phyloP scores from a whole-genome alignment of 2,329 filamentous ascomycete genomes.

The Diaporthe aspalathi region DNA sequence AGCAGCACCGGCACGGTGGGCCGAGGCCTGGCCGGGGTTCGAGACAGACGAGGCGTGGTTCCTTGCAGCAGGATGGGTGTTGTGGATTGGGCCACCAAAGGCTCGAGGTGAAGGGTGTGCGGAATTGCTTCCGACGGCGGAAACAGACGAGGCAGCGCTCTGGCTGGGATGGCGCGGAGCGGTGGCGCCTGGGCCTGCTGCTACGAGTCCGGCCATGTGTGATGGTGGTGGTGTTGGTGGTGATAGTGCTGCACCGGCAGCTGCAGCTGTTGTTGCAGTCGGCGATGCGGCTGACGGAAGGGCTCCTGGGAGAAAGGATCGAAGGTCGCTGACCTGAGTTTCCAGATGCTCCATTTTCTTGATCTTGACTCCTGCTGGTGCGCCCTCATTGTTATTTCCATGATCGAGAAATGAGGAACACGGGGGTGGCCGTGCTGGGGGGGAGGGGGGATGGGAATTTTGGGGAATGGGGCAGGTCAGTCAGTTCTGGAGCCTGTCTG shows the following conservation, averaged over 20 bases:
- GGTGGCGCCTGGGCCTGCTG: conserved; percentile 30
- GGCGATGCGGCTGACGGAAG: conserved; percentile 41
- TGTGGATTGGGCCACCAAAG: conserved; percentile 42
- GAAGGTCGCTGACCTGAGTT: conserved; percentile 65
- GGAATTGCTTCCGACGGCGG: conserved; percentile 63
- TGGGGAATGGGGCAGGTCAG: neutral
- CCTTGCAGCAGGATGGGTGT: conserved; percentile 42
- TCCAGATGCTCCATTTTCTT: conserved; percentile 64
- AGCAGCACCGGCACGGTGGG: neutral
- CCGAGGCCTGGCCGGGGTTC: conserved; percentile 9
- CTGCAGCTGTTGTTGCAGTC: neutral
- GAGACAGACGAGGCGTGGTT: conserved; percentile 12
- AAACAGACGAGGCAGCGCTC: conserved; percentile 44
- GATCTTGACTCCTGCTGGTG: conserved; percentile 11
- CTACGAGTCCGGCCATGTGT: conserved; percentile 39
- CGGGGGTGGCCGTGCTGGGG: conserved; percentile 10
- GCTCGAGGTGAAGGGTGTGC: conserved; percentile 46
- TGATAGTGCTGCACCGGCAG: too few relatives aligned
- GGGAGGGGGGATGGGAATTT: conserved; percentile 16
- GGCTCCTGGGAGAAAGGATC: conserved; percentile 57
- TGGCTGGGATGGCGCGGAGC: conserved; percentile 45
- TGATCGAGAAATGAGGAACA: conserved; percentile 23
- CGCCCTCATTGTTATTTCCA: conserved; percentile 27
- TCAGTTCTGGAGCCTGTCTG: neutral
- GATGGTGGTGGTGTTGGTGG: conserved; percentile 9